These are phyloP conservation scores for Mortierella antarctica DNA, from an alignment of 192 early-diverging fungal genomes.

Conservation along the genomic window DNA sequence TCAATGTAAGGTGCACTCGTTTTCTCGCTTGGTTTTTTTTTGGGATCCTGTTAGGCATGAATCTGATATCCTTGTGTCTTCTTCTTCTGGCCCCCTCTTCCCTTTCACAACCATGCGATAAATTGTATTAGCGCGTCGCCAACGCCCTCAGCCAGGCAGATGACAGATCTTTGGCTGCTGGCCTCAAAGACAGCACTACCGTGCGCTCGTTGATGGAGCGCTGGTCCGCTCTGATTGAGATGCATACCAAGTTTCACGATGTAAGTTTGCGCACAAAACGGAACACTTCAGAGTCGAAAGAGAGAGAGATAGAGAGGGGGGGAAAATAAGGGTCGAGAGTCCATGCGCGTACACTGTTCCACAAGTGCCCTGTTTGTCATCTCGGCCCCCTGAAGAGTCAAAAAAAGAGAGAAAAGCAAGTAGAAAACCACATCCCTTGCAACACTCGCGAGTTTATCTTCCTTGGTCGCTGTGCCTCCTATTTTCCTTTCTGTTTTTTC, in stretches of 20 bases:
- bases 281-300: no score
- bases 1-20: conserved; percentile 21
- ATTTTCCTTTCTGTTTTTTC: not conserved
- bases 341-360: no score
- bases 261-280: conserved; percentile 17
- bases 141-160: conserved; percentile 11
- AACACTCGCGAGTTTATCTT: no score
- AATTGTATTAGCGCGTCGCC: conserved; percentile 13
- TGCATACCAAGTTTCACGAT: conserved; percentile 39
- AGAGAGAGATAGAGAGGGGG: no score
- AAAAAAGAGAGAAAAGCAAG: no score
- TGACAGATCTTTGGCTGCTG: conserved; percentile 8
- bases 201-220: conserved; percentile 23
- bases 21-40: not conserved
- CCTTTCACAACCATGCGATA: not conserved
- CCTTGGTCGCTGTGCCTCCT: not conserved
- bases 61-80: not conserved
- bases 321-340: no score
- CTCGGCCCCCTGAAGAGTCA: no score
- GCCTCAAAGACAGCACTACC: conserved; percentile 25
- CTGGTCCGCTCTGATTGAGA: conserved; percentile 21
- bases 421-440: no score
- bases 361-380: not conserved
- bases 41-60: no score
- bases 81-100: not conserved